A percentile compares a stretch with the other conserved stretches of the same genome.
These are phyloP conservation scores for Paecilomyces formosus DNA, from an alignment of 2,329 filamentous ascomycete species.

Conservation along the genomic window DNA sequence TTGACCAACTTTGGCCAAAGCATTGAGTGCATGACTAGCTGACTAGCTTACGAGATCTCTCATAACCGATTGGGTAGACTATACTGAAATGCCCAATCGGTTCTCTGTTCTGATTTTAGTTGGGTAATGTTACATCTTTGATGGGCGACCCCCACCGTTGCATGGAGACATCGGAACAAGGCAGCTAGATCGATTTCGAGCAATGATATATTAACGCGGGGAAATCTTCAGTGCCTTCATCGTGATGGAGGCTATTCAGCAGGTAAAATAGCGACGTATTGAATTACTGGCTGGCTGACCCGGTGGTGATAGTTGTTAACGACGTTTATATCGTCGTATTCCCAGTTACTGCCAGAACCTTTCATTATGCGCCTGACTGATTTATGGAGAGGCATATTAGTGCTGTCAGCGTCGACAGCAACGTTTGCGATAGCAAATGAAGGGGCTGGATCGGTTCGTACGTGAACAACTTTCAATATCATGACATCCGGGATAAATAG, in stretches of 20 bases:
- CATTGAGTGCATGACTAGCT: neutral
- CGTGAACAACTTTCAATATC: neutral
- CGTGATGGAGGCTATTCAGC: neutral
- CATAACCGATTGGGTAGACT: neutral
- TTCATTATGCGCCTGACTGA: neutral
- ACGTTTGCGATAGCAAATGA: neutral
- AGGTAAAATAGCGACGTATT: neutral
- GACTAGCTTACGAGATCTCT: neutral
- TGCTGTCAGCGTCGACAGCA: neutral
- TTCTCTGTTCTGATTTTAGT: neutral
- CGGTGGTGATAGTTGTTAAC: neutral
- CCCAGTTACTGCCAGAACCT: neutral
- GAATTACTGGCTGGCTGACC: neutral
- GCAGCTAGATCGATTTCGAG: neutral
- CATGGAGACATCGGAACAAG: neutral
- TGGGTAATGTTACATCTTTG: neutral
- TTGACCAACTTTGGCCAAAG: neutral
- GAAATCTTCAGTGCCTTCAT: neutral
- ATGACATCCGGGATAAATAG: neutral
- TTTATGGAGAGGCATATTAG: neutral
- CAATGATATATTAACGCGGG: neutral
- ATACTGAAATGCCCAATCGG: neutral
- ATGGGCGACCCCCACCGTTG: neutral
- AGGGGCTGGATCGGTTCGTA: neutral
- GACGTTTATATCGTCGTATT: neutral